phyloP scores from a whole-genome alignment of 1,284 basidiomycete genomes.

The Heterobasidion occidentale region DNA sequence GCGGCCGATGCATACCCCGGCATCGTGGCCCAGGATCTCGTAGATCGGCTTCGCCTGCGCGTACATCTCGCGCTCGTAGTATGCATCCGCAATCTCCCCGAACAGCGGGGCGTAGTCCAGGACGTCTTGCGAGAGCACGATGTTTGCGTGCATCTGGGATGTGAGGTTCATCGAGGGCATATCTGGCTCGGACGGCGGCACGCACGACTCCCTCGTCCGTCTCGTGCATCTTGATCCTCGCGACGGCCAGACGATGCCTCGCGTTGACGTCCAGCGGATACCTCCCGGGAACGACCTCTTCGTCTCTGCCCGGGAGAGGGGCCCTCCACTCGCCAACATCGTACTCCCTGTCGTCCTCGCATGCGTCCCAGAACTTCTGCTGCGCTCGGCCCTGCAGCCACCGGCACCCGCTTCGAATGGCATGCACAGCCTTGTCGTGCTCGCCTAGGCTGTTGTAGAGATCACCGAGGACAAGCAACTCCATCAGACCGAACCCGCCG shows the following conservation, averaged over 20 bases:
- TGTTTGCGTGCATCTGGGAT: slow-evolving; percentile 66
- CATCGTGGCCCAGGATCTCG: slow-evolving; percentile 63
- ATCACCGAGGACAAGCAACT: slow-evolving; percentile 77
- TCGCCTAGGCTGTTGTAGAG: slow-evolving; percentile 69
- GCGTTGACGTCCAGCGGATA: slow-evolving; percentile 76
- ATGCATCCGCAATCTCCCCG: slow-evolving; percentile 79
- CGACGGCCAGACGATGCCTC: slow-evolving; percentile 80
- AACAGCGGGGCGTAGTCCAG: slow-evolving; percentile 74
- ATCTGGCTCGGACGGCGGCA: neutral
- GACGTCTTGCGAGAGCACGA: slow-evolving; percentile 66
- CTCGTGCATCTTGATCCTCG: slow-evolving; percentile 78
- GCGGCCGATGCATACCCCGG: slow-evolving; percentile 40
- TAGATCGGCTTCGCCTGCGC: slow-evolving; percentile 75
- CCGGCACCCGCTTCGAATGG: slow-evolving; percentile 71
- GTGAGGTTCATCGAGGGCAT: neutral
- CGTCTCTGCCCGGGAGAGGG: slow-evolving; percentile 17
- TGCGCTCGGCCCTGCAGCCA: slow-evolving; percentile 84
- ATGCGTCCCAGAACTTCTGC: slow-evolving; percentile 75
- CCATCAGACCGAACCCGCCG: slow-evolving; percentile 50
- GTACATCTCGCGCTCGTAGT: slow-evolving; percentile 69
- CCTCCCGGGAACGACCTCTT: slow-evolving; percentile 40
- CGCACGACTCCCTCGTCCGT: slow-evolving; percentile 76
- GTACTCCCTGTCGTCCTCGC: slow-evolving; percentile 85
- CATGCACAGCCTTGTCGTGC: slow-evolving; percentile 61
- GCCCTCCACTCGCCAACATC: slow-evolving; percentile 39